Conservation (phyloP, 2,329 filamentous ascomycete species). For the Fusarium phyllophilum region DNA sequence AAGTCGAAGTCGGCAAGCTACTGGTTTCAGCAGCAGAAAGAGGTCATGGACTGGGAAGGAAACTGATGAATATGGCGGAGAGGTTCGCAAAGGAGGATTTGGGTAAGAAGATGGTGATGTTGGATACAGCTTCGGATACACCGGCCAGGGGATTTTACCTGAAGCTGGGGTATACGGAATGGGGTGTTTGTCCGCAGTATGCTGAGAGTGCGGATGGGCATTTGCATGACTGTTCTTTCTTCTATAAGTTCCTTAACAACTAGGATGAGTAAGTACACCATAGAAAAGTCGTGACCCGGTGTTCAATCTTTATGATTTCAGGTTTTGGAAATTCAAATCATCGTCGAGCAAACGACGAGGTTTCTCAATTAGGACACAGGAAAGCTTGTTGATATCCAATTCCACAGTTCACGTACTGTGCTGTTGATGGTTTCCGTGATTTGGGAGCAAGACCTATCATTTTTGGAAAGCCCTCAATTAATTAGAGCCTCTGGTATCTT, state of each 20-base stretch:
- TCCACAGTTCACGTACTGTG: too few relatives aligned
- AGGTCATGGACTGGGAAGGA: background rate
- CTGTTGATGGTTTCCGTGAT: background rate
- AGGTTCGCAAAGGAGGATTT: background rate
- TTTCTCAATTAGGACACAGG: too few relatives aligned
- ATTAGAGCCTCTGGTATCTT: background rate
- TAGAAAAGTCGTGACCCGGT: accelerated
- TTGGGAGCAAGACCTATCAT: background rate
- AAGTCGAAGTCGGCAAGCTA: background rate
- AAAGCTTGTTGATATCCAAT: too few relatives aligned
- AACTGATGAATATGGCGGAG: background rate
- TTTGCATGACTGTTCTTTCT: background rate
- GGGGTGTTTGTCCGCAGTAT: conserved; percentile 2
- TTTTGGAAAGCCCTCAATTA: background rate
- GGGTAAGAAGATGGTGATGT: background rate
- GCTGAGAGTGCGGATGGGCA: background rate
- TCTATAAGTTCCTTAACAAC: background rate
- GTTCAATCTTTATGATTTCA: accelerated
- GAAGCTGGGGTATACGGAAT: background rate
- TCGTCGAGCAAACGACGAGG: background rate
- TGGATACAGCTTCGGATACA: background rate
- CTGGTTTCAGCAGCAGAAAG: background rate
- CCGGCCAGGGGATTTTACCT: background rate
- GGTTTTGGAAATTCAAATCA: background rate
- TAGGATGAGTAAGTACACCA: background rate